Conservation (phyloP, 1,284 basidiomycete species). For the Heterobasidion parviporum region DNA sequence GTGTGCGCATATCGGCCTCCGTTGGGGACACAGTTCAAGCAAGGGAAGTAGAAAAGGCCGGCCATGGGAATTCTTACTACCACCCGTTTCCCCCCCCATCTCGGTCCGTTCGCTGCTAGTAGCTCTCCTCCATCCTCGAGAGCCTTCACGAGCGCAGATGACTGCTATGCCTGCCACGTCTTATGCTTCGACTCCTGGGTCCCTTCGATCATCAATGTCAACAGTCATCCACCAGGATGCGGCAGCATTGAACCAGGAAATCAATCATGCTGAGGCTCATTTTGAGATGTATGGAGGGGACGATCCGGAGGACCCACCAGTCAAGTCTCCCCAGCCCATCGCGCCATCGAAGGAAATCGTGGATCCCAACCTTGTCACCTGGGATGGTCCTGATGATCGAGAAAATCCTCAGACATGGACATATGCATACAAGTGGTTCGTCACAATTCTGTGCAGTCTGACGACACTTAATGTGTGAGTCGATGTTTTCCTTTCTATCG, state of each 20-base stretch:
- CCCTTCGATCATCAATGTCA: constrained; percentile 11
- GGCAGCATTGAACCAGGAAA: neutral
- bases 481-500: neutral
- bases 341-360: constrained; percentile 32
- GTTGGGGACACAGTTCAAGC: too few relatives aligned
- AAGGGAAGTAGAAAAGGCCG: too few relatives aligned
- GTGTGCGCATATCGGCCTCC: too few relatives aligned
- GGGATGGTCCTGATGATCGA: constrained; percentile 55
- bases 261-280: constrained; percentile 23
- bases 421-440: constrained; percentile 36
- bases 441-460: constrained; percentile 32
- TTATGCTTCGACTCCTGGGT: constrained; percentile 18
- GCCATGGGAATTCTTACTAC: too few relatives aligned
- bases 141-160: too few relatives aligned
- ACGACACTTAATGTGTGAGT: constrained; percentile 40
- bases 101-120: too few relatives aligned
- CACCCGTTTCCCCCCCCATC: too few relatives aligned
- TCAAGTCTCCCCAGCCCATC: constrained; percentile 27
- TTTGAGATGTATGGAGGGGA: constrained; percentile 39
- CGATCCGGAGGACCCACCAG: constrained; percentile 30
- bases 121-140: too few relatives aligned
- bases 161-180: too few relatives aligned
- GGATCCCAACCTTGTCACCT: constrained; percentile 42
- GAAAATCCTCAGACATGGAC: constrained; percentile 59
- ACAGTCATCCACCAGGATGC: constrained; percentile 23